phyloP scores from a whole-genome alignment of 169 alveolate species.

The Plasmodium coatneyi region DNA sequence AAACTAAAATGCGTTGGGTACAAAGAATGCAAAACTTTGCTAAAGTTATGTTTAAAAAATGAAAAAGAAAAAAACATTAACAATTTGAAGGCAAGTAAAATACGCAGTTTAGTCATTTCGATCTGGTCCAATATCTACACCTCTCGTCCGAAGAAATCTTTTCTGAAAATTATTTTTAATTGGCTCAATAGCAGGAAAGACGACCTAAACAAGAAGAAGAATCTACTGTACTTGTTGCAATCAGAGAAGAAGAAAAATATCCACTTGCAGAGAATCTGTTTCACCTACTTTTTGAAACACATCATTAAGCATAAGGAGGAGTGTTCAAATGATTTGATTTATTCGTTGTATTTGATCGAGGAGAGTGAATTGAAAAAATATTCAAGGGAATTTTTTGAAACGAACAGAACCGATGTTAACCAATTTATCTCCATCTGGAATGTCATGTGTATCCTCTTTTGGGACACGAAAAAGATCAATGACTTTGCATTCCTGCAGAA shows the following conservation, averaged over 20 bases:
- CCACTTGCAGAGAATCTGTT: constrained; percentile 20
- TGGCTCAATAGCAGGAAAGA: constrained; percentile 62
- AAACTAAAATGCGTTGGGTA: constrained; percentile 35
- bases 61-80: constrained; percentile 31
- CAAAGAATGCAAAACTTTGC: constrained; percentile 50
- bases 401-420: constrained; percentile 36
- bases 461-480: constrained; percentile 56
- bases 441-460: constrained; percentile 51
- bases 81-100: background rate
- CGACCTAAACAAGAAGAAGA: constrained; percentile 32
- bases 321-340: constrained; percentile 60
- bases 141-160: constrained; percentile 49
- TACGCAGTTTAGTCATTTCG: constrained; percentile 30
- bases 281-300: constrained; percentile 25
- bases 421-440: constrained; percentile 67
- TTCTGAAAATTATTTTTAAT: constrained; percentile 34
- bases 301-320: constrained; percentile 54
- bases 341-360: constrained; percentile 32
- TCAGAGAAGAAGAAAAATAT: constrained; percentile 20
- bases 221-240: constrained; percentile 29
- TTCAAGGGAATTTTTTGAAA: constrained; percentile 18
- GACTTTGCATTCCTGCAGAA: constrained; percentile 22
- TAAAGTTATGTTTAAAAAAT: constrained; percentile 43
- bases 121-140: constrained; percentile 49
- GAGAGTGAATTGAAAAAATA: constrained; percentile 18